A percentile compares a stretch with the other conserved stretches of the same genome.
Conservation (phyloP, 768 basidiomycete genomes). For the Lactifluus pinguis region DNA sequence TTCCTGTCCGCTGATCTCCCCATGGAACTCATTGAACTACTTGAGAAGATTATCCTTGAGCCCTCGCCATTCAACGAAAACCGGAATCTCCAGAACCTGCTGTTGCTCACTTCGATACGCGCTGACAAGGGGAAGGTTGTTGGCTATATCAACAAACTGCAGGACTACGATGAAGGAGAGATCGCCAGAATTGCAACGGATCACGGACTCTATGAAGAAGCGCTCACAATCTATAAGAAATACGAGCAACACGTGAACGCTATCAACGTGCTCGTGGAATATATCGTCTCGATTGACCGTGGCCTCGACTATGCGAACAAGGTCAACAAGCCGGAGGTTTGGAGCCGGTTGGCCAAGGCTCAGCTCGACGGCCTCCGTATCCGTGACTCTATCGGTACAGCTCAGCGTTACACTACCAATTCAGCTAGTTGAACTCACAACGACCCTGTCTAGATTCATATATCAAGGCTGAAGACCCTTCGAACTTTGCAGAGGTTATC, state of each 20-base stretch:
- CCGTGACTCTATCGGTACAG: slow-evolving; percentile 90
- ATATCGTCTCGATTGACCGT: slow-evolving; percentile 95
- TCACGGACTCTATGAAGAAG: slow-evolving; percentile 92
- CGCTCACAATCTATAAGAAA: slow-evolving; percentile 96
- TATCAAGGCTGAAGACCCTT: slow-evolving; percentile 93
- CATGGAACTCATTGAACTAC: slow-evolving; percentile 89
- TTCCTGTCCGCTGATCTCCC: slow-evolving; percentile 97
- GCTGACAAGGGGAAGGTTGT: slow-evolving; percentile 99
- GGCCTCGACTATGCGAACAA: slow-evolving; percentile 94
- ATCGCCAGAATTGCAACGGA: slow-evolving; percentile 97
- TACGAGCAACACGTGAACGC: slow-evolving; percentile 92
- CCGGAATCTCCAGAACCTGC: slow-evolving; percentile 88
- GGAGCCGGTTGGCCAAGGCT: slow-evolving; percentile 97
- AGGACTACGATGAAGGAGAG: slow-evolving; percentile 89
- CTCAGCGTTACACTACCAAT: slow-evolving; percentile 1
- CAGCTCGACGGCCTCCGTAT: slow-evolving; percentile 97
- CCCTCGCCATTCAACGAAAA: slow-evolving; percentile 98
- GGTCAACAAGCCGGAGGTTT: slow-evolving; percentile 93
- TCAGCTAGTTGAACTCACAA: neutral
- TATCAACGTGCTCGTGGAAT: slow-evolving; percentile 96
- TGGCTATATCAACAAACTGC: slow-evolving; percentile 93
- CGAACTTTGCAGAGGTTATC: slow-evolving; percentile 90
- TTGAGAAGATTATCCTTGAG: slow-evolving; percentile 98
- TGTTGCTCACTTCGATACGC: slow-evolving; percentile 91
- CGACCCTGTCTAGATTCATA: slow-evolving; percentile 63